Conservation (phyloP, 176 grass and related monocot species). For the Zizania latifolia region DNA sequence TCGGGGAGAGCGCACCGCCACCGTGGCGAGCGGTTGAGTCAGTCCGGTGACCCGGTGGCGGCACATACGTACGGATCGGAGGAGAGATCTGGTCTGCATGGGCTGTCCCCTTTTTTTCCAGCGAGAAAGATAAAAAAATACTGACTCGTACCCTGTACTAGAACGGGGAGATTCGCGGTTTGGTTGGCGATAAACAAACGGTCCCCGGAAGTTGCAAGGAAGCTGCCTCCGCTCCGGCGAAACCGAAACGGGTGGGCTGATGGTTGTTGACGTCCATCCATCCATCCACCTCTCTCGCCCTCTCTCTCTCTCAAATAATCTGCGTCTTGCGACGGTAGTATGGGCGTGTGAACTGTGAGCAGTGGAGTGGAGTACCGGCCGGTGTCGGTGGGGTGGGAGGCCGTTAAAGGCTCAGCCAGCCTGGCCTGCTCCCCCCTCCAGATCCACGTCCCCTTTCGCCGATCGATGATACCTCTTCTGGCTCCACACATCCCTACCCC, state of each 20-base stretch:
- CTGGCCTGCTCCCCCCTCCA: conserved; percentile 19
- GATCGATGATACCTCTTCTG: conserved; percentile 26
- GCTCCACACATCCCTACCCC: too few species aligned
- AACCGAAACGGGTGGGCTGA: conserved; percentile 30
- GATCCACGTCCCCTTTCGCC: conserved; percentile 13
- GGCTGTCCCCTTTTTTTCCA: background rate
- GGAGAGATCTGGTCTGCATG: too few species aligned
- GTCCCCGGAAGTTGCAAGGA: conserved; percentile 26
- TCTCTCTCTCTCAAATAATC: background rate
- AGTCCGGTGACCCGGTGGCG: too few species aligned
- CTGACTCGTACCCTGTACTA: too few species aligned
- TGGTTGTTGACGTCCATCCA: background rate
- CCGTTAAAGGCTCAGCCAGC: conserved; percentile 49
- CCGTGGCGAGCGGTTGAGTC: too few species aligned
- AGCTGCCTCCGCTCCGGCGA: background rate
- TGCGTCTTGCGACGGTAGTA: background rate
- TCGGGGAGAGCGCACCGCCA: too few species aligned
- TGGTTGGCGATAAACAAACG: conserved; percentile 3
- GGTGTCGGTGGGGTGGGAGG: conserved; percentile 51
- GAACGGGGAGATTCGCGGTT: background rate
- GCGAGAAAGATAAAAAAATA: background rate
- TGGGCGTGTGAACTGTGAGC: background rate
- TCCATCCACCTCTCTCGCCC: background rate
- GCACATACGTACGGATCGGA: background rate
- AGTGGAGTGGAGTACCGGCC: conserved; percentile 21